These are phyloP conservation scores for Cyberlindnera bimundalis DNA, from an alignment of 805 yeast species.

Conservation along the genomic window DNA sequence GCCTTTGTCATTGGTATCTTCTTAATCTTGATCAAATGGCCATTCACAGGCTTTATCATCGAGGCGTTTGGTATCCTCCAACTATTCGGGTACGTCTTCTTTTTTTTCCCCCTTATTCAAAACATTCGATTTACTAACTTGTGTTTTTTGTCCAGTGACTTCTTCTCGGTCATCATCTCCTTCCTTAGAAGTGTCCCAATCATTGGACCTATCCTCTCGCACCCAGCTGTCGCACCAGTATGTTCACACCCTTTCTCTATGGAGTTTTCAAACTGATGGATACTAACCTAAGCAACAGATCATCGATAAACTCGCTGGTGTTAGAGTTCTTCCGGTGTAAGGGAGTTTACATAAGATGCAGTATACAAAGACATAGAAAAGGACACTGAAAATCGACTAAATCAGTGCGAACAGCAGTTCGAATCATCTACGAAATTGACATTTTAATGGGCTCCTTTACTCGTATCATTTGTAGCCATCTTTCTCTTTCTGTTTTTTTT, in stretches of 20 bases:
- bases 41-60: conserved; percentile 80
- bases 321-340: conserved; percentile 62
- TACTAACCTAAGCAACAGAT: conserved; percentile 38
- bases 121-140: conserved; percentile 26
- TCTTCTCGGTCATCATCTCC: conserved; percentile 82
- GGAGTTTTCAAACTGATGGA: too few relatives aligned
- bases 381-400: too few relatives aligned
- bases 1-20: conserved; percentile 75
- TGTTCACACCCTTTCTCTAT: conserved; percentile 2
- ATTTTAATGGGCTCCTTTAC: too few relatives aligned
- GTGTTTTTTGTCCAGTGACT: conserved; percentile 55
- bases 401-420: too few relatives aligned
- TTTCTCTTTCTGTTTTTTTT: too few relatives aligned
- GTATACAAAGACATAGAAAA: too few relatives aligned
- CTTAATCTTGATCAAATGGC: conserved; percentile 68
- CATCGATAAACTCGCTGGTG: conserved; percentile 53
- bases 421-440: too few relatives aligned
- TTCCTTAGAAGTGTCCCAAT: conserved; percentile 85
- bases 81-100: conserved; percentile 50
- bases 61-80: conserved; percentile 90
- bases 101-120: too few relatives aligned
- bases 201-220: conserved; percentile 79
- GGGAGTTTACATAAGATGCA: not conserved
- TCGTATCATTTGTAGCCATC: too few relatives aligned
- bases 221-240: conserved; percentile 78